Percentiles rank a stretch among this genome's conserved stretches.
phyloP scores from a whole-genome alignment of 2,329 filamentous ascomycete species.

The Metarhizium brunneum region DNA sequence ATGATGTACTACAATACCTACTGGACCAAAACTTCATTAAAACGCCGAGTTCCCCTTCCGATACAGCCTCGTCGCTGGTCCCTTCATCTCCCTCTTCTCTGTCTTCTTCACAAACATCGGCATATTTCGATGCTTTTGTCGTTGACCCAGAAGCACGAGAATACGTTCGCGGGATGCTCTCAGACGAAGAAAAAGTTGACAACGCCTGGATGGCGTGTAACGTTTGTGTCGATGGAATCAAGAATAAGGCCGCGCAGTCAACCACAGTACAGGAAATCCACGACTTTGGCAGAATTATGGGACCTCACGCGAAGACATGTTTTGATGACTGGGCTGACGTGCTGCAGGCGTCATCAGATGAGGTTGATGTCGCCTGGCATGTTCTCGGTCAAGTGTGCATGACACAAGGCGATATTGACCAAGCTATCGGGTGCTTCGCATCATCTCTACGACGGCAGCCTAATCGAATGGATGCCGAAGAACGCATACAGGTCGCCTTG shows the following conservation, averaged over 20 bases:
- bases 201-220: constrained; percentile 17
- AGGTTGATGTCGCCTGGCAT: constrained; percentile 28
- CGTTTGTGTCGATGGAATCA: constrained; percentile 15
- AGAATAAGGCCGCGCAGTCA: constrained; percentile 10
- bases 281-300: constrained; percentile 16
- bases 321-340: constrained; percentile 16
- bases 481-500: constrained; percentile 13
- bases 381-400: constrained; percentile 22
- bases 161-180: constrained; percentile 12
- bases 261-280: constrained; percentile 13
- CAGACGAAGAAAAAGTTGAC: constrained; percentile 10
- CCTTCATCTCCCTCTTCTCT: constrained; percentile 10
- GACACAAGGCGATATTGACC: constrained; percentile 15
- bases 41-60: constrained; percentile 6
- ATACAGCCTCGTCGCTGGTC: constrained; percentile 3
- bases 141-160: constrained; percentile 14
- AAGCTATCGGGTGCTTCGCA: constrained; percentile 18
- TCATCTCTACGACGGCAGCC: constrained; percentile 11
- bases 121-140: constrained; percentile 14
- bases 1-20: constrained; percentile 15
- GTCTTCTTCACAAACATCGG: constrained; percentile 9
- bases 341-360: constrained; percentile 10
- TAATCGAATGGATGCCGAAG: constrained; percentile 7
- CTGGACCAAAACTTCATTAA: constrained; percentile 17
- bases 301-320: constrained; percentile 17